Base-by-base conservation (phyloP, 208 protist species). In the Leishmania tarentolae region DNA sequence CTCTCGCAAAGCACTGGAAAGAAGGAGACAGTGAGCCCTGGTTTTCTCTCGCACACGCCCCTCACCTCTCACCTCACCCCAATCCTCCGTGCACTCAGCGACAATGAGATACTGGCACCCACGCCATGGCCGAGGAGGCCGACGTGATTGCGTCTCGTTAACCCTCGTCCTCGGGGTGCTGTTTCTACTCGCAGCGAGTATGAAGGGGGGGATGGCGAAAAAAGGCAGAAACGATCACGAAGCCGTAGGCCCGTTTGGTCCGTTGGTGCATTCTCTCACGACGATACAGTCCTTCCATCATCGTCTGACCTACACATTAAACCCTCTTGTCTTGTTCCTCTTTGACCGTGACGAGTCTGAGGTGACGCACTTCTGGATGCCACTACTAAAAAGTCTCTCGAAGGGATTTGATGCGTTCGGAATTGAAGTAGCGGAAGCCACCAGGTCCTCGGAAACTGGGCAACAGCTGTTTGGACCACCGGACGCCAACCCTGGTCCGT, bases 381-480 rank as follows among this genome's bases (percentile, higher is more conserved):
- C 82, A 47, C 73, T 91, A 17, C 44, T 89, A 13, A 21, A 21
- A 2, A 57, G 84, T 53, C 31, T 88, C 7, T 73, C 79, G n/a
- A 53, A 63, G 2, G 75, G 50, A 1, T 73, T 88, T 35, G 56
- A 82, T 13, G 57, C 53, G 35, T 83, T 88, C 52, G 74, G 69
- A 31, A 83, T 91, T 42, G n/a, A 77, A 40, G 83, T 88, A 21
- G 81, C 44, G 37, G 77, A 86, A 42, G 75, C 76, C 4, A 6
- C 50, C 2, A 28, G 81, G 31, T 53, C 24, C 2, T 88, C 85
- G 1, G 74, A 85, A 35, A 66, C 80, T 3, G 86, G 83, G 3
- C 52, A 81, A 37, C 28, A 56, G 61, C 74, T 89, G 3, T 28
- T 75, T 19, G 46, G 57, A 19, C 65, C 73, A 1, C 73, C 86